Percentiles rank a stretch among this genome's conserved stretches.
These are phyloP conservation scores for Spiraea crenata DNA, from an alignment of 331 rosid genomes.

Conservation along the genomic window DNA sequence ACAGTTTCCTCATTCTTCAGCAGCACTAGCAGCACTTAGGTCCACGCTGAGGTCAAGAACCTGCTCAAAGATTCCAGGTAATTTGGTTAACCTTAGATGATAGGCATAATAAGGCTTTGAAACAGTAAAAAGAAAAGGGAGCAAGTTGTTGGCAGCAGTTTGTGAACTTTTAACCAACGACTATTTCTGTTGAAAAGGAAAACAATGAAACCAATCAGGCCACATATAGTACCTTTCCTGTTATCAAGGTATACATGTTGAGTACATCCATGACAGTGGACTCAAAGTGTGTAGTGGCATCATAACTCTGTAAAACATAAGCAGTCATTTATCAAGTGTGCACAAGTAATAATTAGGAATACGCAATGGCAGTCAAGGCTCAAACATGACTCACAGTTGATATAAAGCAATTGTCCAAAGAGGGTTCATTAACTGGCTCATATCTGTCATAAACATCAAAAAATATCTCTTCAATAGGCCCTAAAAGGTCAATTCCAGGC, in stretches of 20 bases:
- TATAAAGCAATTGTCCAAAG: conserved; percentile 59
- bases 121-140: background rate
- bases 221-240: conserved; percentile 67
- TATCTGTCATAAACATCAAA: conserved; percentile 55
- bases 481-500: conserved; percentile 58
- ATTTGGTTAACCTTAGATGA: background rate
- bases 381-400: conserved; percentile 40
- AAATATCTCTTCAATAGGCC: conserved; percentile 52
- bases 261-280: conserved; percentile 87
- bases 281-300: conserved; percentile 97
- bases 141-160: background rate
- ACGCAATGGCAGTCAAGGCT: background rate
- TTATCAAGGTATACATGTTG: conserved; percentile 91
- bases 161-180: background rate
- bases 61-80: conserved; percentile 34
- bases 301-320: conserved; percentile 75
- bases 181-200: background rate
- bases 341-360: background rate
- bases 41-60: conserved; percentile 91
- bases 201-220: background rate
- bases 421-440: conserved; percentile 54
- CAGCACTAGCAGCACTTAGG: conserved; percentile 97
- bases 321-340: background rate
- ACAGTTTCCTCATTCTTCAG: conserved; percentile 64
- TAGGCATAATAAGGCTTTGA: background rate